Evolutionary conservation across 768 basidiomycete genomes (phyloP).

Genomic region (Cystofilobasidium bisporidii): DNA sequence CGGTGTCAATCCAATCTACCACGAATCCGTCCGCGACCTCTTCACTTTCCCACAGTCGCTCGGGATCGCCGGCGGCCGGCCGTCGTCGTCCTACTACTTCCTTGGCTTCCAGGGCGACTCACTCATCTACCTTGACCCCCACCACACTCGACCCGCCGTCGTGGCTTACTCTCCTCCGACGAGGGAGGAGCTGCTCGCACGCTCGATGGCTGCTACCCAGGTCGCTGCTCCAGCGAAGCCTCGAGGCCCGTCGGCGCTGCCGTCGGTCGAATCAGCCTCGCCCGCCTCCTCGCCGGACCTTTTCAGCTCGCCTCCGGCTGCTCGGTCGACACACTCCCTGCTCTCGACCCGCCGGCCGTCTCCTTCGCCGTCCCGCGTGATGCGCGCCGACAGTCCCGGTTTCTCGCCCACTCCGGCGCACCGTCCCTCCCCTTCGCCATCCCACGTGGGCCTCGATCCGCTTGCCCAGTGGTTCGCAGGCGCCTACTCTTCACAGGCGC

Average conservation of each 20-base stretch:
- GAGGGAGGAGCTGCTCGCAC: conserved; percentile 1
- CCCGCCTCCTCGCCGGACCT: not conserved
- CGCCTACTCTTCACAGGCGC: conserved; percentile 62
- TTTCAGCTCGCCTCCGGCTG: not conserved
- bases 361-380: conserved; percentile 26
- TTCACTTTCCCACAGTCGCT: conserved; percentile 93
- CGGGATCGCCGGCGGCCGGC: conserved; percentile 92
- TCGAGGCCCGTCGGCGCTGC: not conserved
- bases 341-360: not conserved
- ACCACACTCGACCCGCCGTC: conserved; percentile 30
- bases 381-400: conserved; percentile 27
- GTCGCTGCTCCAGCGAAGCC: no score
- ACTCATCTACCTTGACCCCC: conserved; percentile 49
- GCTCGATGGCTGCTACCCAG: not conserved
- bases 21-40: conserved; percentile 70
- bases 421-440: conserved; percentile 40
- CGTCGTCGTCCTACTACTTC: conserved; percentile 96
- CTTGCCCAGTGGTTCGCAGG: conserved; percentile 49
- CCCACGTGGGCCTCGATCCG: conserved; percentile 31
- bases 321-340: not conserved
- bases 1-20: conserved; percentile 89
- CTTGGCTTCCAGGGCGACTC: conserved; percentile 83
- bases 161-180: not conserved
- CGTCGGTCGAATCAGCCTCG: not conserved
- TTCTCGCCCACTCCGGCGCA: conserved; percentile 32